Evolutionary conservation across 2,329 filamentous ascomycete species (phyloP).

Genomic region (Arthroderma sp.): DNA sequence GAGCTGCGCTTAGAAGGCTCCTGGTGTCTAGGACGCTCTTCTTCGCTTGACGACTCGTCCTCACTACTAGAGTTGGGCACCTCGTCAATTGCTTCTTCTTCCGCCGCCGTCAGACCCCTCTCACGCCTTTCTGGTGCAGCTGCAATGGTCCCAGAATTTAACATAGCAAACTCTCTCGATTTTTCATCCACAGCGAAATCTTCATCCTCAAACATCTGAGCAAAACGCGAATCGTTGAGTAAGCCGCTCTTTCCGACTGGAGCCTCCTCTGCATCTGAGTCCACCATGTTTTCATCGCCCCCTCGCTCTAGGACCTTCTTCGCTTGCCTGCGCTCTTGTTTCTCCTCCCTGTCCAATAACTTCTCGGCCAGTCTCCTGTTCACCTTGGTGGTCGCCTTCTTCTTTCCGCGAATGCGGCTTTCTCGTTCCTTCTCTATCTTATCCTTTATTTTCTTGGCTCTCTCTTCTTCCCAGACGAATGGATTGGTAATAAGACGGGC

Average conservation of each 20-base stretch:
- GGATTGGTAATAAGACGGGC: conserved; percentile 86
- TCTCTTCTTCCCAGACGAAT: conserved; percentile 84
- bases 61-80: conserved; percentile 30
- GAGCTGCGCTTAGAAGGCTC: conserved; percentile 36
- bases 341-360: conserved; percentile 47
- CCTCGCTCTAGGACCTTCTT: conserved; percentile 40
- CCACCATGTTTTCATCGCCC: conserved; percentile 36
- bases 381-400: conserved; percentile 82
- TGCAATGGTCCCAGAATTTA: conserved; percentile 70
- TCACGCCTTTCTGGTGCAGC: conserved; percentile 22
- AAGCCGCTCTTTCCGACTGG: conserved; percentile 35
- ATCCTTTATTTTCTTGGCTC: conserved; percentile 78
- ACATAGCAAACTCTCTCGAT: conserved; percentile 69
- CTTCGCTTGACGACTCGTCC: conserved; percentile 21
- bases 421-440: conserved; percentile 97
- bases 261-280: conserved; percentile 14
- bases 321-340: conserved; percentile 33
- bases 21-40: conserved; percentile 18
- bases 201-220: conserved; percentile 77
- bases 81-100: conserved; percentile 46
- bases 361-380: conserved; percentile 57
- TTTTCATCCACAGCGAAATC: conserved; percentile 87
- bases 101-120: conserved; percentile 47
- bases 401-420: conserved; percentile 81
- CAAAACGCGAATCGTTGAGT: conserved; percentile 76